phyloP scores from a whole-genome alignment of 768 basidiomycete genomes.

The Psilocybe azurescens region DNA sequence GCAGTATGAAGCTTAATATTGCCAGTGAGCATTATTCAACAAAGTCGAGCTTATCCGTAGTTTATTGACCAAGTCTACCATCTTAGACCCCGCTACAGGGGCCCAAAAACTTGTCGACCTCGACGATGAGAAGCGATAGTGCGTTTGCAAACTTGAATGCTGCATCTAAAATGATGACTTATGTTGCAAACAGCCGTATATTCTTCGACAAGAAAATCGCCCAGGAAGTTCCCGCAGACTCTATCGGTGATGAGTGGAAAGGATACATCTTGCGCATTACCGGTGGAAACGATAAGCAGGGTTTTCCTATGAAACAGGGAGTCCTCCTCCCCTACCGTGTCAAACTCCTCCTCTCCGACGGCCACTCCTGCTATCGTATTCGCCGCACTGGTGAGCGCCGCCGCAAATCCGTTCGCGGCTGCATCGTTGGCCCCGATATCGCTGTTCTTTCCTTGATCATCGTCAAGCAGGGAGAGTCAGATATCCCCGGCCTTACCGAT shows the following conservation, averaged over 20 bases:
- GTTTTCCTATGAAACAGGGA: constrained; percentile 99
- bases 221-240: constrained; percentile 91
- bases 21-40: constrained; percentile 68
- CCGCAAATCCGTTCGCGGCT: constrained; percentile 98
- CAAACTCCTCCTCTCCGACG: constrained; percentile 90
- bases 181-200: constrained; percentile 72
- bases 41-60: constrained; percentile 12
- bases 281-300: constrained; percentile 98
- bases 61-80: constrained; percentile 20
- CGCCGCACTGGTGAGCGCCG: constrained; percentile 95
- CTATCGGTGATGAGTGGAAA: constrained; percentile 94
- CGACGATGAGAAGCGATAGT: constrained; percentile 91
- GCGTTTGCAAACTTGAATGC: constrained; percentile 33
- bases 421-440: constrained; percentile 97
- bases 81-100: constrained; percentile 91
- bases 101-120: constrained; percentile 95
- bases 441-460: constrained; percentile 93
- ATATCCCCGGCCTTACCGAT: constrained; percentile 93
- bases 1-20: constrained; percentile 96
- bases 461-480: constrained; percentile 93
- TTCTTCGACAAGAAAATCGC: constrained; percentile 98
- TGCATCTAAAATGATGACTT: neutral
- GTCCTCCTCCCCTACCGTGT: constrained; percentile 95
- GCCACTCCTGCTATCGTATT: constrained; percentile 96
- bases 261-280: constrained; percentile 97